These are phyloP conservation scores for Leccinellum luteum DNA, from an alignment of 768 basidiomycete species.

Conservation along the genomic window DNA sequence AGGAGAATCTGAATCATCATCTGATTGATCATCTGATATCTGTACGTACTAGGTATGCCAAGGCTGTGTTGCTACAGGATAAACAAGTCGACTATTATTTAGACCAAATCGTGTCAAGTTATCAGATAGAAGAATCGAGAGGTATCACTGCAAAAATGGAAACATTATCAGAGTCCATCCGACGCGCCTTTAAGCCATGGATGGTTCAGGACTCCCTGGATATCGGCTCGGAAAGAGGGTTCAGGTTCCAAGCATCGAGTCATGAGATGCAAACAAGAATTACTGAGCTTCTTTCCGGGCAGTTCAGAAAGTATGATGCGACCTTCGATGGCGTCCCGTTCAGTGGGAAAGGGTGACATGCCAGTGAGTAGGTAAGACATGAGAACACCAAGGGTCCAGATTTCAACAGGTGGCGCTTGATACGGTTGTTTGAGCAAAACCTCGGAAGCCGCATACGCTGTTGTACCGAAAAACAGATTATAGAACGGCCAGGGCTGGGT, in stretches of 20 bases:
- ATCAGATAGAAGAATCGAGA: neutral
- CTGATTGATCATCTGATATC: neutral
- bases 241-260: conserved; percentile 80
- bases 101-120: conserved; percentile 7
- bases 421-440: conserved; percentile 86
- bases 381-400: conserved; percentile 95
- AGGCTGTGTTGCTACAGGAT: conserved; percentile 13
- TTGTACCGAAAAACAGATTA: conserved; percentile 85
- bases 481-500: conserved; percentile 61
- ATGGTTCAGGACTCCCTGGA: conserved; percentile 77
- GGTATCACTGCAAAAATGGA: conserved; percentile 8
- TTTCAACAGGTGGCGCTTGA: conserved; percentile 90
- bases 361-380: conserved; percentile 94
- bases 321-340: conserved; percentile 73
- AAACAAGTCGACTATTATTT: conserved; percentile 9
- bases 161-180: conserved; percentile 16
- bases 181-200: conserved; percentile 61
- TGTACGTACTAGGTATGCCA: neutral
- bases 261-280: conserved; percentile 60
- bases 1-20: neutral
- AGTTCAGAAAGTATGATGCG: conserved; percentile 51
- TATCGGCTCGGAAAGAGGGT: conserved; percentile 75
- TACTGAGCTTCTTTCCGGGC: conserved; percentile 38
- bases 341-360: conserved; percentile 87
- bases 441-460: conserved; percentile 95